phyloP scores from a whole-genome alignment of 2,329 filamentous ascomycete genomes.

The Colletotrichum sp. region DNA sequence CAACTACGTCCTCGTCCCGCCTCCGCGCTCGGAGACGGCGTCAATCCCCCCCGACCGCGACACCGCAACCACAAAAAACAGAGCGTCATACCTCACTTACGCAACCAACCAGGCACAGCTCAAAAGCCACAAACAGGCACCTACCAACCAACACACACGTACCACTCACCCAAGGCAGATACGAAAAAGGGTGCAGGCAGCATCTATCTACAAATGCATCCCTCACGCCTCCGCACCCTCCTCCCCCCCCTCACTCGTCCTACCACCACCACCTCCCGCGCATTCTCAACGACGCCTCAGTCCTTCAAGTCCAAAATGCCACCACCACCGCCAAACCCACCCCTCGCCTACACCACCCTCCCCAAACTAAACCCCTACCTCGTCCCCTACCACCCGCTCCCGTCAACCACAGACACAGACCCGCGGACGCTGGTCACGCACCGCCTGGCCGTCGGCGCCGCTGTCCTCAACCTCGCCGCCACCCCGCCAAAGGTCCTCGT shows the following conservation, averaged over 20 bases:
- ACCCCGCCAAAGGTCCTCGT: slow-evolving; percentile 38
- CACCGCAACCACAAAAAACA: background rate
- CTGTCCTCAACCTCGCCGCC: slow-evolving; percentile 2
- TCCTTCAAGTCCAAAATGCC: slow-evolving; percentile 4
- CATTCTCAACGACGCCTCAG: background rate
- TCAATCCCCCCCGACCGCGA: background rate
- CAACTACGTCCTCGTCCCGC: background rate
- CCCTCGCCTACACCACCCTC: slow-evolving; percentile 14
- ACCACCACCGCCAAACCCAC: slow-evolving; percentile 6
- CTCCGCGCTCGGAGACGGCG: background rate
- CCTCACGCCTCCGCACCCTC: background rate
- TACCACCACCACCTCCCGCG: background rate
- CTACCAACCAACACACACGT: background rate
- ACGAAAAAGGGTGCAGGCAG: background rate
- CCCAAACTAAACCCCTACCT: background rate
- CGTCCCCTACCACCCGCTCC: slow-evolving; percentile 9
- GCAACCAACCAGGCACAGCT: background rate
- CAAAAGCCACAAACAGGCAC: background rate
- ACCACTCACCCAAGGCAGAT: background rate
- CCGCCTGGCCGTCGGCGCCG: slow-evolving; percentile 17
- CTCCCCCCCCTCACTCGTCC: background rate
- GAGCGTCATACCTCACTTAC: background rate
- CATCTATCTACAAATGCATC: background rate
- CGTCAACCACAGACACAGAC: background rate
- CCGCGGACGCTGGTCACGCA: background rate